Percentiles rank a stretch among this genome's conserved stretches.
Conservation (phyloP, 2,329 filamentous ascomycete genomes). For the Monosporascus sp. region DNA sequence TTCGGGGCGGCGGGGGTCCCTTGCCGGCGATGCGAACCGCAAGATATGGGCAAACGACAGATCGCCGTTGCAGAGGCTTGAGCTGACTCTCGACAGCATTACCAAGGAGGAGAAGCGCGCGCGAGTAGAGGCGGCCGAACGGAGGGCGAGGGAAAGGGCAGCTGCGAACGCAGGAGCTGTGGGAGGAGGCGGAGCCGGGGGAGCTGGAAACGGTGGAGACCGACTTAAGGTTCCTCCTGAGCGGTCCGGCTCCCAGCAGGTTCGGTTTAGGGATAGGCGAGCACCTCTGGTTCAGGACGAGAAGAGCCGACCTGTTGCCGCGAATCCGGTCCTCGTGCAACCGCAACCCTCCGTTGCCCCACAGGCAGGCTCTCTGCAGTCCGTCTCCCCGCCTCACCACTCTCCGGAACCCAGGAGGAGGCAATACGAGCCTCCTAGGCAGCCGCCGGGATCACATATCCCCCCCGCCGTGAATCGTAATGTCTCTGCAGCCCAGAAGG, state of each 20-base stretch:
- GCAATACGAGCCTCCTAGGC: constrained; percentile 21
- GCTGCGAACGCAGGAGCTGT: constrained; percentile 28
- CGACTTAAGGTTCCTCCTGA: constrained; percentile 11
- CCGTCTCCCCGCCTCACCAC: constrained; percentile 18
- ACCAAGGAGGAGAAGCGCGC: constrained; percentile 95
- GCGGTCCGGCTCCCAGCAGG: constrained; percentile 24
- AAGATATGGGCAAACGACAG: constrained; percentile 70
- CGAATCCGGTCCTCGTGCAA: constrained; percentile 19
- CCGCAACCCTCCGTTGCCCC: constrained; percentile 8
- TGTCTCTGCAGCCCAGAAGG: constrained; percentile 18
- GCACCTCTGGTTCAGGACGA: constrained; percentile 18
- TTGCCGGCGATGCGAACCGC: constrained; percentile 35
- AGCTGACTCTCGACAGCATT: constrained; percentile 84
- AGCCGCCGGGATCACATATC: constrained; percentile 23
- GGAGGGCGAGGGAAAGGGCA: constrained; percentile 59
- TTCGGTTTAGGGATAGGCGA: constrained; percentile 26
- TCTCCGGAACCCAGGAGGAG: constrained; percentile 23
- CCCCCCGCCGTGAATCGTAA: constrained; percentile 19
- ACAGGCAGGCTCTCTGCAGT: too few species aligned
- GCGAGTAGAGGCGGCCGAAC: constrained; percentile 76
- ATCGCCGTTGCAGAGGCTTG: constrained; percentile 89
- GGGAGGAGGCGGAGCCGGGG: constrained; percentile 16
- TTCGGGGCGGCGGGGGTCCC: constrained; percentile 31
- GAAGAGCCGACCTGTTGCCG: constrained; percentile 13
- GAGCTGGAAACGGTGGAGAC: constrained; percentile 9